Percentiles rank a stretch among this genome's conserved stretches.
phyloP scores from a whole-genome alignment of 2,329 filamentous ascomycete genomes.

The Fusarium longipes region DNA sequence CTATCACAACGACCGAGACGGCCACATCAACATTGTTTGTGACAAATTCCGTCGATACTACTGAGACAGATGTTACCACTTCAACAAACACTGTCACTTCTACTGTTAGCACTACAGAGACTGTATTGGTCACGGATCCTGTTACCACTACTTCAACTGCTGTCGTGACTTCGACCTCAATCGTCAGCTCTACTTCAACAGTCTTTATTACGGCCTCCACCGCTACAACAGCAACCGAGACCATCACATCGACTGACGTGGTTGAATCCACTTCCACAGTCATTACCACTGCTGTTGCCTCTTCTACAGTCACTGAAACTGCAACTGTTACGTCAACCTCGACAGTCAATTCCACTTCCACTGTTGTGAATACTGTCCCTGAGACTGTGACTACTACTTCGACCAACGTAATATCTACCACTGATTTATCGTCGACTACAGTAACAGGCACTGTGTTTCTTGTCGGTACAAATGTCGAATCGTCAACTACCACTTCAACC shows the following conservation, averaged over 20 bases:
- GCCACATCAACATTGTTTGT: neutral
- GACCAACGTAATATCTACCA: neutral
- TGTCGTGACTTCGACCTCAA: neutral
- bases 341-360: neutral
- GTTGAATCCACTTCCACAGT: neutral
- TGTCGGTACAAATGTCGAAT: neutral
- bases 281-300: neutral
- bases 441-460: neutral
- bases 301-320: neutral
- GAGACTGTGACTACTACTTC: neutral
- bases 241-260: neutral
- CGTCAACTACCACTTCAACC: neutral
- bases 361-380: neutral
- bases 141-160: neutral
- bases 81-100: neutral
- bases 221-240: neutral
- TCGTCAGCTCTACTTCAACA: neutral
- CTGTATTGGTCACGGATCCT: neutral
- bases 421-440: neutral
- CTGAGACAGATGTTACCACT: neutral
- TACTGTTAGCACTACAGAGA: neutral
- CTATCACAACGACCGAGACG: neutral
- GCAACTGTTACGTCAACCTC: neutral
- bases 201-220: neutral
- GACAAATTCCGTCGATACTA: neutral